Evolutionary conservation across 192 early-diverging fungal genomes (phyloP).

Genomic region (Jimgerdemannia flammicorona): DNA sequence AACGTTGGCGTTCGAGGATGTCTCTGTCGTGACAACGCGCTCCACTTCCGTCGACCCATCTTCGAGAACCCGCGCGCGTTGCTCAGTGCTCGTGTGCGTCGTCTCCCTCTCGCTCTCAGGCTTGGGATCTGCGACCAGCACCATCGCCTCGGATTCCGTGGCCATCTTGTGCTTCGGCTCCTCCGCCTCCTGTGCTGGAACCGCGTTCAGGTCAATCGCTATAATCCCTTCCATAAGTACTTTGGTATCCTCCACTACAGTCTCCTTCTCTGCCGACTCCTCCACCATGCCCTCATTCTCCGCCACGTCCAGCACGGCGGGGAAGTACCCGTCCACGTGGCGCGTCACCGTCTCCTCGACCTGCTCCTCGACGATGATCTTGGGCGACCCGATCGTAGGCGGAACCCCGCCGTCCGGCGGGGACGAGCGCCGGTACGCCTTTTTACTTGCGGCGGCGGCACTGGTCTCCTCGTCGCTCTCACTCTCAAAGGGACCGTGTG

Average conservation of each 20-base stretch:
- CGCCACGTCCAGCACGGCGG: not conserved
- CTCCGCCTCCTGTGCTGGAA: not conserved
- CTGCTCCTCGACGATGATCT: slow-evolving; percentile 29
- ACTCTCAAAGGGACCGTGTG: slow-evolving; percentile 48
- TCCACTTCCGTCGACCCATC: slow-evolving; percentile 20
- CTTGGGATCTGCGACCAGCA: not conserved
- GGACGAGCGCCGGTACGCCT: not conserved
- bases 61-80: slow-evolving; percentile 2
- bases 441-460: slow-evolving; percentile 12
- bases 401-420: slow-evolving; percentile 10
- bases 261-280: not conserved
- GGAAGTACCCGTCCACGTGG: slow-evolving; percentile 17
- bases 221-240: too few species aligned
- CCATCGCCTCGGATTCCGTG: not conserved
- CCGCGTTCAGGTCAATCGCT: too few species aligned
- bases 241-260: too few species aligned
- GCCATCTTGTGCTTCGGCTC: not conserved
- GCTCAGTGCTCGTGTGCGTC: not conserved
- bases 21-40: slow-evolving; percentile 5
- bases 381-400: slow-evolving; percentile 22
- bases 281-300: not conserved
- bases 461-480: slow-evolving; percentile 26
- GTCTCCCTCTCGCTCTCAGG: not conserved
- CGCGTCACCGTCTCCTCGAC: slow-evolving; percentile 33
- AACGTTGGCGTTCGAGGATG: not conserved